Base-by-base conservation (phyloP, 2,329 filamentous ascomycete genomes). In the Colletotrichum sp. region DNA sequence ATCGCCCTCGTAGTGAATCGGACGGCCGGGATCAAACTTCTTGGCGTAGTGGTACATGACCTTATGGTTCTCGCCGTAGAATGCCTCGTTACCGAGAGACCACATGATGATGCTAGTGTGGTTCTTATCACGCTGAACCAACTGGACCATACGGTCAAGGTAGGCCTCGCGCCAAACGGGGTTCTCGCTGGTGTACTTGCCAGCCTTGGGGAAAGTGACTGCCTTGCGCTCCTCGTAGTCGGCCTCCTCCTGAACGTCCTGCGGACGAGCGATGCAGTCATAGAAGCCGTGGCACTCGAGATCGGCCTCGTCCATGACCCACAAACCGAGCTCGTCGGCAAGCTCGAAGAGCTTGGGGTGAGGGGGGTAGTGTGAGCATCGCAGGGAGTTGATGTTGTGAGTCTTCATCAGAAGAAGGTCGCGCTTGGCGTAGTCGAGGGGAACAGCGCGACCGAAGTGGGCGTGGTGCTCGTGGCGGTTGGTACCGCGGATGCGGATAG, bases 391-490 rank as follows among this genome's bases (percentile, higher is more conserved):
- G 83, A 95, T 88, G 79, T 94, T 94, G 85, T 94, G 89, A 8
- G 84, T 86, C 82, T 95, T 95, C 93, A 95, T 95, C 5, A 92
- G 84, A 3, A 92, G 79, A 2, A 95, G 85, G 78, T 95, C 93
- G 16, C 86, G 83, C 77, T 89, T 88, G 80, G 94, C 89, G 72
- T 90, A 93, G 3, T 92, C 90, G 8, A 90, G 82, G 0, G 92
- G 92, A 0, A 94, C 92, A 1, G 92, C 88, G 0, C 93, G 90
- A 5, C 93, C 93, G 32, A 88, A 88, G 28, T 85, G 83, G 0
- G 92, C 92, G 79, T 95, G 93, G 79, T 95, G 93, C 73, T 95
- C 93, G 79, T 95, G 93, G 18, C 93, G 86, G 81, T 94, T 94
- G 18, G 92, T 90, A 18, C 93, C 93, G 32, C 90, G 88, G 77